phyloP scores from a whole-genome alignment of 2,329 filamentous ascomycete genomes.

The Hirsutella rhossiliensis region DNA sequence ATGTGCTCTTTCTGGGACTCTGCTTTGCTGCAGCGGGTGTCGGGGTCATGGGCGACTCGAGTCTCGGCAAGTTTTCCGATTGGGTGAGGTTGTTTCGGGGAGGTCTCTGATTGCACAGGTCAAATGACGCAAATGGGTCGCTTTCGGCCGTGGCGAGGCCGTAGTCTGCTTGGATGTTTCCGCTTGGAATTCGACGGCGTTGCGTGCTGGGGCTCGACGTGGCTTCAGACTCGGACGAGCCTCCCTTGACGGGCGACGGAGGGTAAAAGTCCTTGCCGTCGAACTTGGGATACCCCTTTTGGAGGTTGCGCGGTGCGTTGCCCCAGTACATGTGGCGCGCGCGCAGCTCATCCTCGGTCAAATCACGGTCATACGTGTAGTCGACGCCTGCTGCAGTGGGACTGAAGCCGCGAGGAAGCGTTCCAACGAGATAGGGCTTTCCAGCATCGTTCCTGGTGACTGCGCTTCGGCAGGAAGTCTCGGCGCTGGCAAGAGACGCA shows the following conservation, averaged over 20 bases:
- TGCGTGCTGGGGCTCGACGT: neutral
- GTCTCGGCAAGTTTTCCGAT: constrained; percentile 17
- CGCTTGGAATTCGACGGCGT: neutral
- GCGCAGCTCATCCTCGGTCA: constrained; percentile 46
- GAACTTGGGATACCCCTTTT: constrained; percentile 47
- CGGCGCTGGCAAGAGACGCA: neutral
- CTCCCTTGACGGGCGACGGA: constrained; percentile 29
- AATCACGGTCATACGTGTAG: constrained; percentile 41
- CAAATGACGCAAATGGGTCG: constrained; percentile 12
- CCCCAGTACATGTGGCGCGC: constrained; percentile 51
- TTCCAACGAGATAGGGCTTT: constrained; percentile 43
- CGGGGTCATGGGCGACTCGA: constrained; percentile 9
- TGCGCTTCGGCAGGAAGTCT: constrained; percentile 3
- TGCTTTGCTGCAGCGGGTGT: constrained; percentile 10
- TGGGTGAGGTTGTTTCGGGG: constrained; percentile 17
- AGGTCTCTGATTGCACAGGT: constrained; percentile 6
- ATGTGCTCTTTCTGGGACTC: constrained; percentile 11
- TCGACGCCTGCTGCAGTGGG: constrained; percentile 29
- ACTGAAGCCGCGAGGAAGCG: constrained; percentile 30
- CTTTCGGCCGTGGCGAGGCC: neutral
- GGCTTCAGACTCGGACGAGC: neutral
- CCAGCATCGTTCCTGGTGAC: constrained; percentile 5
- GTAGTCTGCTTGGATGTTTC: constrained; percentile 1
- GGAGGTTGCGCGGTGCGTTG: constrained; percentile 35
- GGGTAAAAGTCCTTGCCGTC: constrained; percentile 55